Conservation (phyloP, 192 early-diverging fungal species). For the Podila verticillata region DNA sequence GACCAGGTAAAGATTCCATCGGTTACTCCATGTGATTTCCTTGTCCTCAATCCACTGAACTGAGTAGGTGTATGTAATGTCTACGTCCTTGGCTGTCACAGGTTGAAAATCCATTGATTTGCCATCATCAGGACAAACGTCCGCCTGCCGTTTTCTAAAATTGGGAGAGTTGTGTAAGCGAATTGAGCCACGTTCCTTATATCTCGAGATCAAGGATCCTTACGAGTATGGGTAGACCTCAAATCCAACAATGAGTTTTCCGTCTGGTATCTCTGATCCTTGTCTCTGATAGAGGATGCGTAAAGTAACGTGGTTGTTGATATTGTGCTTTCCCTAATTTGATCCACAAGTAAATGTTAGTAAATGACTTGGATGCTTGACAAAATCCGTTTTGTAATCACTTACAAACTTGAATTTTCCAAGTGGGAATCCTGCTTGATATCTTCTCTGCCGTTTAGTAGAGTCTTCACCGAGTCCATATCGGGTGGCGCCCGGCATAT, state of each 20-base stretch:
- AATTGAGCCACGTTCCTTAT: too few relatives aligned
- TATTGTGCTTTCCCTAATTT: constrained; percentile 54
- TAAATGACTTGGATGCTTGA: not conserved
- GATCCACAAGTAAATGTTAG: not conserved
- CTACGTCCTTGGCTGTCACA: constrained; percentile 29
- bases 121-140: constrained; percentile 35
- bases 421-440: constrained; percentile 68
- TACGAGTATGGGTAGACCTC: constrained; percentile 78
- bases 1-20: constrained; percentile 75
- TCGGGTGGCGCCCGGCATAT: constrained; percentile 70
- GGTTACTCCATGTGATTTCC: constrained; percentile 60
- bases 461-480: constrained; percentile 38
- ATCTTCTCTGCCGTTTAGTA: constrained; percentile 42
- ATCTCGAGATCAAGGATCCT: not conserved
- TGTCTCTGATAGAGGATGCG: constrained; percentile 50
- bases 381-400: not conserved
- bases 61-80: constrained; percentile 73
- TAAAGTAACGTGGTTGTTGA: constrained; percentile 75
- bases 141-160: constrained; percentile 24
- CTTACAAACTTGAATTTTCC: constrained; percentile 58
- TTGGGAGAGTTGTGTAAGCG: too few relatives aligned
- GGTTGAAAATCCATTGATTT: constrained; percentile 45
- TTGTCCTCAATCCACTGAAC: constrained; percentile 72
- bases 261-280: constrained; percentile 18
- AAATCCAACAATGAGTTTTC: constrained; percentile 70